phyloP scores from a whole-genome alignment of 1,139 yeast species.

The Suhomyces bolitotheri region DNA sequence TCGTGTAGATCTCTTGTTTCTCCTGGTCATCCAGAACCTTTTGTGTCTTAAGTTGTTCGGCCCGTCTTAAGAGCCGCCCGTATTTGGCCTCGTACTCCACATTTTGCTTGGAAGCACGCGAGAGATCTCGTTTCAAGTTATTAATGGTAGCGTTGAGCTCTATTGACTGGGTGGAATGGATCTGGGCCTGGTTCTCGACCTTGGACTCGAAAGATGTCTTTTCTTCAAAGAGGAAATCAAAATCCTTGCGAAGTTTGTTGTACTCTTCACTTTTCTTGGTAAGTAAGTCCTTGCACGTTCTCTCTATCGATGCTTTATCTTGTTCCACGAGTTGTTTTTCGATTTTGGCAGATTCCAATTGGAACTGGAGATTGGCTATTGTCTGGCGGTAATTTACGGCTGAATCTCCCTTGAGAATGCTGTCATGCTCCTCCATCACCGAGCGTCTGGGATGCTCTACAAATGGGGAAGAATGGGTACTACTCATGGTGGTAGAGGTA shows the following conservation, averaged over 20 bases:
- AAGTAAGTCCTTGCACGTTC: slow-evolving; percentile 33
- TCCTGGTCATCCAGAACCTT: slow-evolving; percentile 1
- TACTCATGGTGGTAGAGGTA: slow-evolving; percentile 13
- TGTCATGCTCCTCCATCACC: slow-evolving; percentile 3
- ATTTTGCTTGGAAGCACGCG: slow-evolving; percentile 16
- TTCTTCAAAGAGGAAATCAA: slow-evolving; percentile 57
- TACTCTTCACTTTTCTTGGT: slow-evolving; percentile 34
- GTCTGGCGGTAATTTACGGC: slow-evolving; percentile 19
- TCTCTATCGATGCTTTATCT: slow-evolving; percentile 29
- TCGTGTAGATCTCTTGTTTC: slow-evolving; percentile 30
- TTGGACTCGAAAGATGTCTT: slow-evolving; percentile 57
- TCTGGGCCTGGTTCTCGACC: slow-evolving; percentile 48
- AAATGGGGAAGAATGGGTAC: slow-evolving; percentile 44
- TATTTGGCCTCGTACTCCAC: slow-evolving; percentile 28
- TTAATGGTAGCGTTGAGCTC: slow-evolving; percentile 34
- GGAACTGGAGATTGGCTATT: slow-evolving; percentile 28
- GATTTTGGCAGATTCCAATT: slow-evolving; percentile 31
- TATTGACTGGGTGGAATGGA: slow-evolving; percentile 38
- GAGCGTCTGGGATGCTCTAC: slow-evolving; percentile 37
- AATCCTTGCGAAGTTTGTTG: slow-evolving; percentile 48
- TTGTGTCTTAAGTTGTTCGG: slow-evolving; percentile 31
- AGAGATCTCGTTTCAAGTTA: slow-evolving; percentile 21
- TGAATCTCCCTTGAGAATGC: slow-evolving; percentile 5
- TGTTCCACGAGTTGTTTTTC: slow-evolving; percentile 38
- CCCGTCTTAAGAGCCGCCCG: slow-evolving; percentile 24